Percentiles rank a stretch among this genome's conserved stretches.
Conservation (phyloP, 1,139 yeast genomes). For the Hemisphaericaspora xylanilytica region DNA sequence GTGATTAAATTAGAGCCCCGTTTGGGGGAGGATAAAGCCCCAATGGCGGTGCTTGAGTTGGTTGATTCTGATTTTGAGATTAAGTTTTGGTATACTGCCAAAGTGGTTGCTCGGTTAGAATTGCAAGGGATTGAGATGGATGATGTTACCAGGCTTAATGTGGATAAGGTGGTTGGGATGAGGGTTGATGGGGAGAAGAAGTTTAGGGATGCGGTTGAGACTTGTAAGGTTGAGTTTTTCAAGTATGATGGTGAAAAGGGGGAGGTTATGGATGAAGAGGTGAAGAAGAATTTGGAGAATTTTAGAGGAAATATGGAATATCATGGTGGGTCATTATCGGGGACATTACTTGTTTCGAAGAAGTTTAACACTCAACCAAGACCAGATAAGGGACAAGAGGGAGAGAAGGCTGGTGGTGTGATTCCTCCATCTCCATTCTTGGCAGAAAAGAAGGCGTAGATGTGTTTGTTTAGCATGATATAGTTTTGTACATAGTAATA, state of each 20-base stretch:
- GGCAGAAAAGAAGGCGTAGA: constrained; percentile 7
- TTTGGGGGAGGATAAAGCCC: constrained; percentile 82
- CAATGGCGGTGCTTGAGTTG: constrained; percentile 83
- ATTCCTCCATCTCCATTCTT: constrained; percentile 42
- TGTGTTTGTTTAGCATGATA: not conserved
- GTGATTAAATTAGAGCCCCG: constrained; percentile 82
- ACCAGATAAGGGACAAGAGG: too few species aligned
- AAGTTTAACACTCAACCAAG: constrained; percentile 37
- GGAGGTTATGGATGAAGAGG: constrained; percentile 23
- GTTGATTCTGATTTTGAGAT: constrained; percentile 76
- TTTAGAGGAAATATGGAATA: constrained; percentile 30
- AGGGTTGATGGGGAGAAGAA: constrained; percentile 50
- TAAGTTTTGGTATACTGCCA: constrained; percentile 74
- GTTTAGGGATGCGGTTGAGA: constrained; percentile 63
- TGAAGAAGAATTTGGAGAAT: constrained; percentile 32
- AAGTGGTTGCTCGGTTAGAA: constrained; percentile 76
- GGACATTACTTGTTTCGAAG: constrained; percentile 33
- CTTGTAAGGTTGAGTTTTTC: constrained; percentile 60
- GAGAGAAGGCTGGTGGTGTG: constrained; percentile 14
- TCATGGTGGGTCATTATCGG: constrained; percentile 26
- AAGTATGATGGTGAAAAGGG: constrained; percentile 27
- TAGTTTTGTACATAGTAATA: constrained; percentile 7
- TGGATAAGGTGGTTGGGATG: constrained; percentile 46
- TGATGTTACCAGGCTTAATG: constrained; percentile 56
- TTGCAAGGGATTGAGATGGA: constrained; percentile 64